Conservation (phyloP, 164 flowering plant species). For the Paratinospora sagittata region DNA sequence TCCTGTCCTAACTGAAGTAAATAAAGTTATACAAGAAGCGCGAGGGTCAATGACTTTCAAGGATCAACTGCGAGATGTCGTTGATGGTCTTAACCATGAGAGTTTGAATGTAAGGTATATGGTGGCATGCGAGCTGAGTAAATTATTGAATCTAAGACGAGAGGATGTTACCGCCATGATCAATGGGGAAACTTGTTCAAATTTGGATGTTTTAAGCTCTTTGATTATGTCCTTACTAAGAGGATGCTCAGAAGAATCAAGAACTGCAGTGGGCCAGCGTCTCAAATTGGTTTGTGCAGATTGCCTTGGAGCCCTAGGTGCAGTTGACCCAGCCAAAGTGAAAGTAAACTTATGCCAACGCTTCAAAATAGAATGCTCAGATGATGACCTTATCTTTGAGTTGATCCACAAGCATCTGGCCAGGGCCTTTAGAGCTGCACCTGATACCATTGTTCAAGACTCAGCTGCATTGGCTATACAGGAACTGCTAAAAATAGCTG, state of each 20-base stretch:
- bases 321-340: conserved; percentile 96
- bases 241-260: conserved; percentile 98
- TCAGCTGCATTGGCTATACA: conserved; percentile 98
- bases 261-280: conserved; percentile 80
- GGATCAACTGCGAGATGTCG: conserved; percentile 74
- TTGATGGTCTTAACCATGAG: conserved; percentile 88
- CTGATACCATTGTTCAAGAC: conserved; percentile 89
- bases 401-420: conserved; percentile 94
- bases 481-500: conserved; percentile 91
- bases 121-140: conserved; percentile 90
- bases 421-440: conserved; percentile 94
- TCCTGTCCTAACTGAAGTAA: conserved; percentile 60
- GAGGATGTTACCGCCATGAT: conserved; percentile 64
- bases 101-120: conserved; percentile 95
- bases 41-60: conserved; percentile 77
- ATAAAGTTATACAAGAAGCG: conserved; percentile 76
- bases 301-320: conserved; percentile 95
- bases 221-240: conserved; percentile 72
- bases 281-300: conserved; percentile 92
- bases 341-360: conserved; percentile 58
- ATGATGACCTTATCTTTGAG: conserved; percentile 97
- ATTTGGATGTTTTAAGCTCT: conserved; percentile 74
- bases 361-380: conserved; percentile 95
- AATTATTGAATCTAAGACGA: conserved; percentile 54
- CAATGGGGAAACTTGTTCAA: conserved; percentile 51